phyloP scores from a whole-genome alignment of 202 grass and related monocot genomes.

The Carex arenaria region DNA sequence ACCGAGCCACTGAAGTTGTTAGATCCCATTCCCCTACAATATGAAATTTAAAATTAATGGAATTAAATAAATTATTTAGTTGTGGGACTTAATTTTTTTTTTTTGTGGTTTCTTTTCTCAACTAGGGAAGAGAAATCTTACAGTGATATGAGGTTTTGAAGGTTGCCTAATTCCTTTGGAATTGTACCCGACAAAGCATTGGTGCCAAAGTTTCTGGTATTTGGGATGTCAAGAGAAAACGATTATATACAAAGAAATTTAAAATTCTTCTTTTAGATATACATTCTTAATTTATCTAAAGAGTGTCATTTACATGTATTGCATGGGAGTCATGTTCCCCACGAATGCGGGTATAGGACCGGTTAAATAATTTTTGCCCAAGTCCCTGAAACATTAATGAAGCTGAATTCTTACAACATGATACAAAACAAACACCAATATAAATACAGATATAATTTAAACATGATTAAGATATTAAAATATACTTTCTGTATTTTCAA shows the following conservation, averaged over 20 bases:
- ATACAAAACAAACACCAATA: background rate
- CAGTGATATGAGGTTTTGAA: constrained; percentile 46
- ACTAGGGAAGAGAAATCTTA: constrained; percentile 36
- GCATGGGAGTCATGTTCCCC: constrained; percentile 53
- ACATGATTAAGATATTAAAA: background rate
- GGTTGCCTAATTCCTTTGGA: constrained; percentile 81
- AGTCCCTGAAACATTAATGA: constrained; percentile 36
- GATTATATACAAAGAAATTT: background rate
- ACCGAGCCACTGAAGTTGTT: constrained; percentile 74
- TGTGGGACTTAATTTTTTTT: background rate
- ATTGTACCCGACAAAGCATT: constrained; percentile 71
- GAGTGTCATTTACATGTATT: constrained; percentile 43
- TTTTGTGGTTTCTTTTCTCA: background rate
- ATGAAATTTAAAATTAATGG: background rate
- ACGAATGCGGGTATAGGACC: constrained; percentile 62
- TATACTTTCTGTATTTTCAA: background rate
- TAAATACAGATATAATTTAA: background rate
- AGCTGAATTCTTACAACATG: constrained; percentile 1
- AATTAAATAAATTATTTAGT: background rate
- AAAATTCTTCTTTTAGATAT: background rate
- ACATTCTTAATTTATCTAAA: background rate
- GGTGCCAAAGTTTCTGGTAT: constrained; percentile 35
- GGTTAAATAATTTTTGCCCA: constrained; percentile 51
- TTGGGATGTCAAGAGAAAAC: constrained; percentile 10
- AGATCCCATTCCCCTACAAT: constrained; percentile 34